phyloP scores from a whole-genome alignment of 2,329 filamentous ascomycete species.

The Xylaria polymorpha region DNA sequence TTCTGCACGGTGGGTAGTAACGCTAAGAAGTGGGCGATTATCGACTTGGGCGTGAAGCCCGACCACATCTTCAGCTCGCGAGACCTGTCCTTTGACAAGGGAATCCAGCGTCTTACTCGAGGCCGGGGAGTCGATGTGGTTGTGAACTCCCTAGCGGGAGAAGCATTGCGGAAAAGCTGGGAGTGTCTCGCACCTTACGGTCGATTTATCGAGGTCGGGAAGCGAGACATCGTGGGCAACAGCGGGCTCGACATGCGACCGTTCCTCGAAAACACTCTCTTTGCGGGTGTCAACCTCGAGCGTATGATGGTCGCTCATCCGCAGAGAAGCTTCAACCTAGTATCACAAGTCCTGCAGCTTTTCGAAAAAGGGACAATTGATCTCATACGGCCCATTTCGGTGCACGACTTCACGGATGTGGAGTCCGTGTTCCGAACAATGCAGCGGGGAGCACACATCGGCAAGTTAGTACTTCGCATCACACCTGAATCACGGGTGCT shows the following conservation, averaged over 20 bases:
- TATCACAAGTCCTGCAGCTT: slow-evolving; percentile 23
- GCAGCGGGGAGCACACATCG: slow-evolving; percentile 24
- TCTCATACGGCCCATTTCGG: slow-evolving; percentile 19
- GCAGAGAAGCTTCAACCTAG: slow-evolving; percentile 1
- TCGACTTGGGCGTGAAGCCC: slow-evolving; percentile 24
- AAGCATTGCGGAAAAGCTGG: slow-evolving; percentile 26
- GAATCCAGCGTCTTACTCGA: slow-evolving; percentile 8
- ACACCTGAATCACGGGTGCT: slow-evolving; percentile 12
- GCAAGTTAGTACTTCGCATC: slow-evolving; percentile 22
- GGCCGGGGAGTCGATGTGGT: slow-evolving; percentile 27
- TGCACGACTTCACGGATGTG: slow-evolving; percentile 21
- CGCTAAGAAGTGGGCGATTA: slow-evolving; percentile 19
- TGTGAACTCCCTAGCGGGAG: slow-evolving; percentile 24
- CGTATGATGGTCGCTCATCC: slow-evolving; percentile 18
- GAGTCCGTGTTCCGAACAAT: slow-evolving; percentile 19
- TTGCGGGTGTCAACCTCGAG: slow-evolving; percentile 24
- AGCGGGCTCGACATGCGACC: slow-evolving; percentile 25
- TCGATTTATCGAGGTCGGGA: slow-evolving; percentile 29
- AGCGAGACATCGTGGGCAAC: slow-evolving; percentile 24
- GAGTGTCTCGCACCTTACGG: slow-evolving; percentile 29
- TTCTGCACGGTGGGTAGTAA: slow-evolving; percentile 24
- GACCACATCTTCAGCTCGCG: slow-evolving; percentile 26
- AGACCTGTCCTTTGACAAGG: slow-evolving; percentile 18
- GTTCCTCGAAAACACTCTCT: slow-evolving; percentile 22
- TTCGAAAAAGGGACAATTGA: slow-evolving; percentile 8